Conservation (phyloP, 2,329 filamentous ascomycete genomes). For the Leptographium radiaticola region DNA sequence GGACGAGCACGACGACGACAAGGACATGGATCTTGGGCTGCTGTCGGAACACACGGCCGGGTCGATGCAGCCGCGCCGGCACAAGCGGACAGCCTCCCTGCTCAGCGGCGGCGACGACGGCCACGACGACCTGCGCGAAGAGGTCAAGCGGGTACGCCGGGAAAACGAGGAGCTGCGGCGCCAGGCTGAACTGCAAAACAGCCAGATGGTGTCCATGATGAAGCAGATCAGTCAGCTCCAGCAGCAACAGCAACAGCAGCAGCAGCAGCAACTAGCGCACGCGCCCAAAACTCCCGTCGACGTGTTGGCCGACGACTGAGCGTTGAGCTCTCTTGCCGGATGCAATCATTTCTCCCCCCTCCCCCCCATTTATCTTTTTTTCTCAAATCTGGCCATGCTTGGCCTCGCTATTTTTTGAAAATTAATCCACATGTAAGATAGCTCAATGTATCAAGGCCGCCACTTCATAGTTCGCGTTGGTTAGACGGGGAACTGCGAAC, state of each 20-base stretch:
- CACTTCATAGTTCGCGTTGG: no score
- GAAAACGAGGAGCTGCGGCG: constrained; percentile 48
- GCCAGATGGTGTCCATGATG: constrained; percentile 33
- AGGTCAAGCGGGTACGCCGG: constrained; percentile 52
- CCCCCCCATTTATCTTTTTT: not conserved
- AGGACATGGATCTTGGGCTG: constrained; percentile 4
- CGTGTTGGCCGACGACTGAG: not conserved
- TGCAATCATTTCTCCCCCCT: not conserved
- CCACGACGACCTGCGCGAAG: constrained; percentile 39
- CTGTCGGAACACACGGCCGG: not conserved
- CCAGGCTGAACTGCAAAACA: constrained; percentile 35
- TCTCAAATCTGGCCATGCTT: not conserved
- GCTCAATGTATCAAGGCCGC: no score
- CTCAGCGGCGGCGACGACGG: constrained; percentile 12
- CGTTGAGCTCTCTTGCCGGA: not conserved
- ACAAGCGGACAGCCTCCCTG: constrained; percentile 7
- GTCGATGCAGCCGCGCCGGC: not conserved
- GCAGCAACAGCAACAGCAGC: constrained; percentile 7
- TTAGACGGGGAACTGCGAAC: no score
- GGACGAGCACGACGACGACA: not conserved
- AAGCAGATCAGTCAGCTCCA: constrained; percentile 33
- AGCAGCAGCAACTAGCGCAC: not conserved
- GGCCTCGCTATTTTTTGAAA: not conserved
- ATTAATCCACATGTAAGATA: not conserved
- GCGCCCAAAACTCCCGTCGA: not conserved